Base-by-base conservation (phyloP, 441 rosid genomes). In the Bocquillonia castaneifolia region DNA sequence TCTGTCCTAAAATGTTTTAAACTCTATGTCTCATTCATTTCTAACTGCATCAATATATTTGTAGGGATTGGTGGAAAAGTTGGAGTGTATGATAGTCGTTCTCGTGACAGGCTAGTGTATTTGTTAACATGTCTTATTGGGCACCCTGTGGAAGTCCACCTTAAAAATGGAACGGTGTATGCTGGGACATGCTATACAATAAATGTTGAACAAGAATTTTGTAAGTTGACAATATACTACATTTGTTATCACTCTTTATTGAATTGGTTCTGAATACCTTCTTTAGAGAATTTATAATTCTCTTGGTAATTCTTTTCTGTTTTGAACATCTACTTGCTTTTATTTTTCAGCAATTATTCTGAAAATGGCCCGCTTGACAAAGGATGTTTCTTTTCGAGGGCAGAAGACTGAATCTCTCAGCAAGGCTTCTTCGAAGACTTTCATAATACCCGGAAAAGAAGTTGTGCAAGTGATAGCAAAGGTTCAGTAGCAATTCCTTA, bases 391-490 rank as follows among this genome's bases (percentile, higher is more conserved):
- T 65, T 66, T 72, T 68, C 82, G 74, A 71, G 92, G 91, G 61
- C 86, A 81, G 73, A 92, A 84, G 76, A 66, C 78, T 5, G 95
- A 88, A 76, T 69, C 78, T 73, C 77, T 82, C 72, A 81, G 85
- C 87, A 90, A 83, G 83, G 88, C 93, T 70, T 91, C 88, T 63
- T 74, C 81, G 68, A 85, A 78, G 78, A 83, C 86, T 55, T 74
- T 94, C 44, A 84, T 88, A 66, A 82, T 94, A 72, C 89, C 86
- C 66, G 92, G 89, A 10, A 85, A 84, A 74, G 98, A 94, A 48
- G 87, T 94, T 79, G 98, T 85, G 76, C 96, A 92, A 88, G 86
- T 94, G 80, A 67, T 85, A 73, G 97, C 97, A 15, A 87, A 92
- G 98, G 99, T 94, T 77, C 67, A 68, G 39, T 59, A 17, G 18